These are phyloP conservation scores for Blumeria hordei DNA, from an alignment of 2,329 filamentous ascomycete genomes.

Conservation along the genomic window DNA sequence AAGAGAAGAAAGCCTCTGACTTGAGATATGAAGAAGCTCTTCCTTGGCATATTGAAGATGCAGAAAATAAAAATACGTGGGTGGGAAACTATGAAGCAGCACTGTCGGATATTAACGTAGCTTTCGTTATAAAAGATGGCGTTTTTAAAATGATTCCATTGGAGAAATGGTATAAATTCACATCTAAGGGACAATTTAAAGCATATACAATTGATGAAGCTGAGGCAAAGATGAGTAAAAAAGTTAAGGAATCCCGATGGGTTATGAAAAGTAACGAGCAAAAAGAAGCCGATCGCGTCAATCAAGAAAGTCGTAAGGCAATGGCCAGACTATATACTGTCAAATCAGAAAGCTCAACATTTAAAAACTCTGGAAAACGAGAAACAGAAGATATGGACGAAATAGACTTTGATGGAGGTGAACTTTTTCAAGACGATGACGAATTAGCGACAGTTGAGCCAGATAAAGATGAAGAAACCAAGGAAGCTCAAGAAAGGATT, in stretches of 20 bases:
- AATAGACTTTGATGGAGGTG: slow-evolving; percentile 39
- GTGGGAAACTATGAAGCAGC: slow-evolving; percentile 76
- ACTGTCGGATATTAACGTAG: slow-evolving; percentile 63
- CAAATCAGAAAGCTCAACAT: slow-evolving; percentile 45
- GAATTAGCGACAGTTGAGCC: slow-evolving; percentile 51
- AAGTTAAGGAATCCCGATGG: slow-evolving; percentile 56
- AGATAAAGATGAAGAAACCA: slow-evolving; percentile 61
- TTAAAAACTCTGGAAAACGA: slow-evolving; percentile 30
- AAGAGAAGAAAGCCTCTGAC: slow-evolving; percentile 42
- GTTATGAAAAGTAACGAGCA: slow-evolving; percentile 44
- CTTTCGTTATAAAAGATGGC: slow-evolving; percentile 44
- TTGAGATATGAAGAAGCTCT: slow-evolving; percentile 83
- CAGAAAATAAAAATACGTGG: slow-evolving; percentile 87
- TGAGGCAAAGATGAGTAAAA: slow-evolving; percentile 61
- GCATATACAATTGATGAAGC: slow-evolving; percentile 62
- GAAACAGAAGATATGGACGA: slow-evolving; percentile 50
- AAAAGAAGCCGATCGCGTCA: slow-evolving; percentile 28
- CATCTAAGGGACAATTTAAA: slow-evolving; percentile 55
- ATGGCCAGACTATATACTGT: slow-evolving; percentile 27
- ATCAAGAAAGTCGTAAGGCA: slow-evolving; percentile 28
- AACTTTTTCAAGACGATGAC: slow-evolving; percentile 71
- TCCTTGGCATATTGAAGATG: slow-evolving; percentile 93
- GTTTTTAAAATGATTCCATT: slow-evolving; percentile 71
- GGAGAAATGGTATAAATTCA: slow-evolving; percentile 89
- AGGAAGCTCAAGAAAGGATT: slow-evolving; percentile 46